phyloP scores from a whole-genome alignment of 352 stramenopile species.

The Pythium grandisporangium region DNA sequence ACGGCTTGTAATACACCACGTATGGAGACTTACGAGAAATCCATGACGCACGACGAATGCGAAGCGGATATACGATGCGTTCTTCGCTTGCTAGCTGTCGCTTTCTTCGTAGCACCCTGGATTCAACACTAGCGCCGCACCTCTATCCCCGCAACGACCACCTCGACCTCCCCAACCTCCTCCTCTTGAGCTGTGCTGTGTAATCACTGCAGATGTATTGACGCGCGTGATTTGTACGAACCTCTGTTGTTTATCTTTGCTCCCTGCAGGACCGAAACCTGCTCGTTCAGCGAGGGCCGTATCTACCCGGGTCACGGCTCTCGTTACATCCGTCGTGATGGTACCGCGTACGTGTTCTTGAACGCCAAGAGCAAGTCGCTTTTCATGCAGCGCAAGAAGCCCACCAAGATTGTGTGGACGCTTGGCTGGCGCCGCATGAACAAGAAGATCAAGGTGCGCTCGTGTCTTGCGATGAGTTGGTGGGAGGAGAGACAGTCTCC shows the following conservation, averaged over 20 bases:
- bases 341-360: slow-evolving; percentile 92
- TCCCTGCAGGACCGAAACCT: slow-evolving; percentile 85
- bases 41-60: no score
- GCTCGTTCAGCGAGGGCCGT: slow-evolving; percentile 84
- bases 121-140: no score
- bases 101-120: no score
- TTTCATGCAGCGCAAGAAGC: slow-evolving; percentile 99
- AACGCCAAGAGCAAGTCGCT: slow-evolving; percentile 97
- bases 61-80: no score
- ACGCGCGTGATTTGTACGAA: slow-evolving; percentile 1
- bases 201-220: no score
- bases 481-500: not conserved
- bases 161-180: no score
- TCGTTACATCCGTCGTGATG: slow-evolving; percentile 98
- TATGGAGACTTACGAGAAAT: no score
- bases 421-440: slow-evolving; percentile 96
- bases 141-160: no score
- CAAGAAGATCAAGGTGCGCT: slow-evolving; percentile 97
- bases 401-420: slow-evolving; percentile 99
- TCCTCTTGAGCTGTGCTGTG: no score
- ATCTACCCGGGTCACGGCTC: slow-evolving; percentile 99
- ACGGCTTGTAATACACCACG: no score
- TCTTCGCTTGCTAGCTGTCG: no score
- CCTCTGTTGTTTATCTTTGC: not conserved
- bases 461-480: not conserved